Evolutionary conservation across 1,139 yeast genomes (phyloP).

Genomic region (Arxiozyma slooffiae): DNA sequence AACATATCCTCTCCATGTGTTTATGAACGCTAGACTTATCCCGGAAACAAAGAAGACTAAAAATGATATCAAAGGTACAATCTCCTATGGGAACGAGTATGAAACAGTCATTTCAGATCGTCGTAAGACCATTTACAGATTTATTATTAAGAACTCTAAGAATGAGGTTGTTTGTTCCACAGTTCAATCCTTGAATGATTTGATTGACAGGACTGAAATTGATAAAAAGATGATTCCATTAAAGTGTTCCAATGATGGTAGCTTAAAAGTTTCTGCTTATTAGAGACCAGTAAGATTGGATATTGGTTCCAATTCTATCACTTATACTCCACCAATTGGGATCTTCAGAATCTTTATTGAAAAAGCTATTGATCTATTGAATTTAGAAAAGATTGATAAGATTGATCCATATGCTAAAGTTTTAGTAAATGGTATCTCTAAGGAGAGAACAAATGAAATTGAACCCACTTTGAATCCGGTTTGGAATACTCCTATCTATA

Average conservation of each 20-base stretch:
- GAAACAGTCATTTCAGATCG: conserved; percentile 73
- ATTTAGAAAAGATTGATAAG: conserved; percentile 79
- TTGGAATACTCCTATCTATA: conserved; percentile 76
- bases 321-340: conserved; percentile 89
- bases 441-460: conserved; percentile 66
- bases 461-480: conserved; percentile 67
- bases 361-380: conserved; percentile 64
- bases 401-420: conserved; percentile 87
- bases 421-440: conserved; percentile 63
- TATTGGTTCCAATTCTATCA: conserved; percentile 57
- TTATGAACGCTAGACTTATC: conserved; percentile 50
- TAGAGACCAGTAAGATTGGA: conserved; percentile 84
- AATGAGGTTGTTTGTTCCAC: conserved; percentile 48
- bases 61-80: conserved; percentile 44
- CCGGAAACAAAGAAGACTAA: conserved; percentile 50
- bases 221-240: conserved; percentile 69
- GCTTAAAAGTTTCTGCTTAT: conserved; percentile 52
- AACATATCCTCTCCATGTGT: conserved; percentile 63
- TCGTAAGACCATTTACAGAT: conserved; percentile 55
- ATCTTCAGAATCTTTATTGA: conserved; percentile 67
- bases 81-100: conserved; percentile 54
- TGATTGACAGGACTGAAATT: conserved; percentile 68
- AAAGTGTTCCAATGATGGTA: conserved; percentile 64
- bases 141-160: conserved; percentile 57
- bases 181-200: conserved; percentile 54